Percentiles rank a stretch among this genome's conserved stretches.
Conservation (phyloP, 2,329 filamentous ascomycete genomes). For the Neofusicoccum parvum region DNA sequence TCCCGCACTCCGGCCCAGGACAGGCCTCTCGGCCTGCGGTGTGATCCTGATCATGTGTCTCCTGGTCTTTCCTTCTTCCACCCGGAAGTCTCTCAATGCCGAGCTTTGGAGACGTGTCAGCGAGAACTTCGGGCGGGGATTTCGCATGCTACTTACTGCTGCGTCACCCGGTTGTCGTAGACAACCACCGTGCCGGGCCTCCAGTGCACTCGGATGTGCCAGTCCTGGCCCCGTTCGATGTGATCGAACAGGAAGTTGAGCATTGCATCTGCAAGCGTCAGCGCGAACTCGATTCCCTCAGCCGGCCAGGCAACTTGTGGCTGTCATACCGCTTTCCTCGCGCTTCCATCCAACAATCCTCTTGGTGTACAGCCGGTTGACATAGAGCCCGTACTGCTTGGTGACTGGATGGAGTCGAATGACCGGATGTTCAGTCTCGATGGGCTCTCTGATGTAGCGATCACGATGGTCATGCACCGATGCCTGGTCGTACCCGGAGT, state of each 20-base stretch:
- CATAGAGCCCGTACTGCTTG: conserved; percentile 23
- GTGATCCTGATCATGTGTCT: conserved; percentile 17
- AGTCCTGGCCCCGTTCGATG: conserved; percentile 17
- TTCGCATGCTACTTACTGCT: neutral
- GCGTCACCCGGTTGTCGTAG: conserved; percentile 20
- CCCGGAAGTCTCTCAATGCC: conserved; percentile 4
- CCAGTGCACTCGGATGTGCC: conserved; percentile 18
- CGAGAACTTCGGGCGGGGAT: neutral
- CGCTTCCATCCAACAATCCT: conserved; percentile 24
- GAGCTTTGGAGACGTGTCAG: neutral
- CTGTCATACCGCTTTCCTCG: conserved; percentile 21
- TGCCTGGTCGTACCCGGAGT: conserved; percentile 22
- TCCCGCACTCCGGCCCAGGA: neutral
- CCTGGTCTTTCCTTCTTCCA: conserved; percentile 1
- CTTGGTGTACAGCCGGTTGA: conserved; percentile 25
- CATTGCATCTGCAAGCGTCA: neutral
- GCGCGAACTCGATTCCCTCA: neutral
- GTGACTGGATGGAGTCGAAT: conserved; percentile 24
- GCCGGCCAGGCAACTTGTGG: neutral
- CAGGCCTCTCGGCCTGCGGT: conserved; percentile 4
- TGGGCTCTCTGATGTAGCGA: conserved; percentile 16
- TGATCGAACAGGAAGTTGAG: conserved; percentile 23
- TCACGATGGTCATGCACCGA: conserved; percentile 16
- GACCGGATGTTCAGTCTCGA: conserved; percentile 22
- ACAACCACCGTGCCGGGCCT: conserved; percentile 21